These are phyloP conservation scores for Umbelopsis sp. DNA, from an alignment of 371 early-diverging fungal genomes.

Conservation along the genomic window DNA sequence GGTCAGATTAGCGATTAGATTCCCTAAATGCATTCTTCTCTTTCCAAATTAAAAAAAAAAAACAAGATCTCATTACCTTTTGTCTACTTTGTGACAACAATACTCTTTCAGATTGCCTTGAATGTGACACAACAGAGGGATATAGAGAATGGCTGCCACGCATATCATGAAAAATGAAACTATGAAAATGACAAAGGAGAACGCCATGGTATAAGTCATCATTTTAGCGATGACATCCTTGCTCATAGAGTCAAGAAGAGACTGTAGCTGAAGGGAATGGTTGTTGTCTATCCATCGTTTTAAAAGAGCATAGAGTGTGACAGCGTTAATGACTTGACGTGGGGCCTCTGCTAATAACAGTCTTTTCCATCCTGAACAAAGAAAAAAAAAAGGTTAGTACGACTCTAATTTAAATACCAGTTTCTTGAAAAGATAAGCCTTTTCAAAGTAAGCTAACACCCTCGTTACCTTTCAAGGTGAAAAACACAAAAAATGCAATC, in stretches of 20 bases:
- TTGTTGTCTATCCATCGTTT: slow-evolving; percentile 40
- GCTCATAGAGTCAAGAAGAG: slow-evolving; percentile 23
- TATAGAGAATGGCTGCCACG: slow-evolving; percentile 72
- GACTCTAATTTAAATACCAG: neutral
- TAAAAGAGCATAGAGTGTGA: slow-evolving; percentile 36
- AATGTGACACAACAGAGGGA: slow-evolving; percentile 81
- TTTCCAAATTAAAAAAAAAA: slow-evolving; percentile 44
- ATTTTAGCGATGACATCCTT: slow-evolving; percentile 32
- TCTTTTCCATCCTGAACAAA: slow-evolving; percentile 77
- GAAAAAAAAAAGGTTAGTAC: neutral
- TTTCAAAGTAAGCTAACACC: too few relatives aligned
- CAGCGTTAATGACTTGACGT: slow-evolving; percentile 72
- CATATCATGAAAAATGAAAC: slow-evolving; percentile 62
- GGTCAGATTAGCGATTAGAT: slow-evolving; percentile 45
- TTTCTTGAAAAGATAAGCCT: too few relatives aligned
- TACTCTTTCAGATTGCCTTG: slow-evolving; percentile 92
- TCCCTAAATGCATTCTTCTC: too few relatives aligned
- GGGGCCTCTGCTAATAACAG: slow-evolving; percentile 86
- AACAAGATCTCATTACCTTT: slow-evolving; percentile 62
- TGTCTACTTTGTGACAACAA: slow-evolving; percentile 90
- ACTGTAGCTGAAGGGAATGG: neutral
- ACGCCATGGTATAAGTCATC: slow-evolving; percentile 49
- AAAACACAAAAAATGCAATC: slow-evolving; percentile 86
- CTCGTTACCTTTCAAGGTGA: slow-evolving; percentile 71
- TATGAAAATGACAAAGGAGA: slow-evolving; percentile 41